Evolutionary conservation across 2,329 filamentous ascomycete genomes (phyloP).

Genomic region (Venturia carpophila): DNA sequence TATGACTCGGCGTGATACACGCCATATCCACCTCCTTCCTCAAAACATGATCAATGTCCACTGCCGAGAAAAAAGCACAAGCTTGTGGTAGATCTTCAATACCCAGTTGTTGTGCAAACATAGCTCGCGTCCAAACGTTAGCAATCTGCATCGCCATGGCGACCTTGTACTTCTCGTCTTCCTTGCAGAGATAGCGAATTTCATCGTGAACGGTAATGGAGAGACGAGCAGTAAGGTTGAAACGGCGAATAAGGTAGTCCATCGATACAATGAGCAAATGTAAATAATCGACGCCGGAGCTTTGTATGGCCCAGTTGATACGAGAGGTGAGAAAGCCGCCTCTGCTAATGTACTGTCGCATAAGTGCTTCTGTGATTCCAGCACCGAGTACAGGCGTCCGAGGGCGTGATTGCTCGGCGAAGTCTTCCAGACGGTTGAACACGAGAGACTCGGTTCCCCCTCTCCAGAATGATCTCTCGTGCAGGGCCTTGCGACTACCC

Average conservation of each 20-base stretch:
- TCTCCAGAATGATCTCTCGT: conserved; percentile 78
- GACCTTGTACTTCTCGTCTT: conserved; percentile 77
- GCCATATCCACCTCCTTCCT: conserved; percentile 98
- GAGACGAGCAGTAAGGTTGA: conserved; percentile 75
- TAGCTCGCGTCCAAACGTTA: conserved; percentile 93
- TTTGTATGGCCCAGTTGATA: conserved; percentile 99
- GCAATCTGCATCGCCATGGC: conserved; percentile 90
- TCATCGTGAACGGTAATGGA: conserved; percentile 96
- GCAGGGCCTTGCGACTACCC: conserved; percentile 64
- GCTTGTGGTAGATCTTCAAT: conserved; percentile 91
- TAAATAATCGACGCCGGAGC: conserved; percentile 92
- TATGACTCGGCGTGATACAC: conserved; percentile 85
- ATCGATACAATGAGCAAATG: conserved; percentile 88
- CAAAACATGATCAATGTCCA: conserved; percentile 93
- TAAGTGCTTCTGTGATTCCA: conserved; percentile 91
- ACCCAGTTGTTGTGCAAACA: conserved; percentile 93
- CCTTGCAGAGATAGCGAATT: conserved; percentile 83
- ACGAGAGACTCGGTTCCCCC: conserved; percentile 96
- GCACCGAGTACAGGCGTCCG: conserved; percentile 88
- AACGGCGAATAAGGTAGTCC: conserved; percentile 84
- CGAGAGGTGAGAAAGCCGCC: conserved; percentile 90
- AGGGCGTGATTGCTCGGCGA: conserved; percentile 87
- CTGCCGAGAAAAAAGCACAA: conserved; percentile 90
- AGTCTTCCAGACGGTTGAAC: conserved; percentile 96
- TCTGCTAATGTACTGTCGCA: conserved; percentile 77